A percentile compares a stretch with the other conserved stretches of the same genome.
These are phyloP conservation scores for Triadica sebifera DNA, from an alignment of 345 rosid genomes.

Conservation along the genomic window DNA sequence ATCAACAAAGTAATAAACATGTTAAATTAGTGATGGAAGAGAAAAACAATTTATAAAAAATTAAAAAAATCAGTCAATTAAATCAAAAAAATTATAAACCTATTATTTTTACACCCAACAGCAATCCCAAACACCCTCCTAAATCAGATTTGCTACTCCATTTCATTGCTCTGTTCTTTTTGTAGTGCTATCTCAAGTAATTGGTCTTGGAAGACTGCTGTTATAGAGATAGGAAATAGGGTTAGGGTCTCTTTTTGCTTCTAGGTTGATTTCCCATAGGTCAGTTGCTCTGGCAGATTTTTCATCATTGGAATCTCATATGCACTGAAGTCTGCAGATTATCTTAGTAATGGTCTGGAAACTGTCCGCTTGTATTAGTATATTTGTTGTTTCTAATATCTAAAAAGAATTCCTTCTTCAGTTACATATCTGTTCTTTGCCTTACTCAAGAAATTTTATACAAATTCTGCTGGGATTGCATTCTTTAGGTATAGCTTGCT, in stretches of 20 bases:
- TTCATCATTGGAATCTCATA: neutral
- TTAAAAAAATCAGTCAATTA: no score
- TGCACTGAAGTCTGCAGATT: neutral
- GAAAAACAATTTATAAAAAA: no score
- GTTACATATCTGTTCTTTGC: neutral
- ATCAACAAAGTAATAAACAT: no score
- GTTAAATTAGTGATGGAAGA: no score
- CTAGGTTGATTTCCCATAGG: neutral
- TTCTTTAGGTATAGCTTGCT: conserved; percentile 8
- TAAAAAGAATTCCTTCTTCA: neutral
- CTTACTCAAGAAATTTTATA: neutral
- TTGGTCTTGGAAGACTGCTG: neutral
- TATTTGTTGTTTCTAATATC: neutral
- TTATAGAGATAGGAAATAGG: neutral
- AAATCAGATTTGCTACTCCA: neutral
- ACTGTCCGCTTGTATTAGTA: neutral
- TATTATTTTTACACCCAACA: no score
- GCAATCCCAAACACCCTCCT: no score
- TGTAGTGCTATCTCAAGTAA: neutral
- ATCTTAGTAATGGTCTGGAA: neutral
- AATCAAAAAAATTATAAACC: no score
- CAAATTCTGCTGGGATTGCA: neutral
- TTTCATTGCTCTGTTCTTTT: neutral
- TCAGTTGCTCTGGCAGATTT: neutral
- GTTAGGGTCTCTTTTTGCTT: neutral